phyloP scores from a whole-genome alignment of 2,329 filamentous ascomycete genomes.

The Apiospora malaysiana region DNA sequence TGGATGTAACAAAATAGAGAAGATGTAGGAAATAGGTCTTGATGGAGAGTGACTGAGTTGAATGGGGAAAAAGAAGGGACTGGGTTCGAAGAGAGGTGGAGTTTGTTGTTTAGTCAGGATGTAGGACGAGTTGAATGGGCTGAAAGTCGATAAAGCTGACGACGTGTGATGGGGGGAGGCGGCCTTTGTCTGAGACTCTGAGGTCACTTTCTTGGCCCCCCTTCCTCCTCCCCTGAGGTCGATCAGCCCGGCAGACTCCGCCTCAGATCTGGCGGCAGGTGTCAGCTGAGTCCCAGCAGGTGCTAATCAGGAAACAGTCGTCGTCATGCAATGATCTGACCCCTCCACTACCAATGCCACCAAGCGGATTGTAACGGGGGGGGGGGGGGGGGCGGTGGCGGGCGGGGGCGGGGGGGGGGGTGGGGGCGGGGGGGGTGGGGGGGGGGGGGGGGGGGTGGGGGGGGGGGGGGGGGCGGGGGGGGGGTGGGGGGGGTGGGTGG shows the following conservation, averaged over 20 bases:
- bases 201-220: constrained; percentile 2
- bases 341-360: constrained; percentile 4
- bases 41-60: background rate
- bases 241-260: background rate
- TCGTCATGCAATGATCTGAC: constrained; percentile 8
- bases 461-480: background rate
- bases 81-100: constrained; percentile 4
- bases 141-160: constrained; percentile 15
- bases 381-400: background rate
- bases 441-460: background rate
- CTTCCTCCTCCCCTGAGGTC: background rate
- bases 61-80: constrained; percentile 10
- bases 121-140: constrained; percentile 13
- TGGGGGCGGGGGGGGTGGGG: background rate
- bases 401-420: too few species aligned
- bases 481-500: too few species aligned
- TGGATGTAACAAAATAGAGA: constrained; percentile 5
- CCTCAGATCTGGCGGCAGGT: background rate
- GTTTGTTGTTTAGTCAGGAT: constrained; percentile 15
- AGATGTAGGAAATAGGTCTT: background rate
- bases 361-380: background rate
- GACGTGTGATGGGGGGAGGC: constrained; percentile 4
- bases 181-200: constrained; percentile 10
- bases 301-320: constrained; percentile 5
- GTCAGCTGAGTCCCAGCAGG: background rate